Base-by-base conservation (phyloP, 1,139 yeast genomes). In the Hansenula lynferdii region DNA sequence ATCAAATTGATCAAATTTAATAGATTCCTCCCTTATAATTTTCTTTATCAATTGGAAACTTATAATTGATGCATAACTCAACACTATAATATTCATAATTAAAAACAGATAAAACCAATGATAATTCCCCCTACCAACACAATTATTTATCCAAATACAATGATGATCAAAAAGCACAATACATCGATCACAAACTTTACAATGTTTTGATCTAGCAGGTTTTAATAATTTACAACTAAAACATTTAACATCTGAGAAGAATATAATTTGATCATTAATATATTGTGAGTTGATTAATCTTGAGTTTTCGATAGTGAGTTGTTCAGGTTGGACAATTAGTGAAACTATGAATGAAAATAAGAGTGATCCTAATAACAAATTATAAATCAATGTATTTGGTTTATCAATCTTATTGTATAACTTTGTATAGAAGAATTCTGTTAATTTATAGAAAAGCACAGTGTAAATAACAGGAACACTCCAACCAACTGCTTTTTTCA, bases 81-180 rank as follows among this genome's bases (percentile, higher is more conserved):
- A 64, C 31, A 83, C 67, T 45, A 72, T 58, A 28, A 73, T 57
- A 45, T 85, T 82, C 26, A 79, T 64, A 1, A 70, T 27, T 33
- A 92, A 61, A 52, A 82, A 90, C 8, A 63, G 44, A 38, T 85
- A 51, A 54, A 92, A 92, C 72, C 80, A 85, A 32, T 74, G 65
- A 60, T 78, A 85, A 54, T 92, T 92, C 37, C 75, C 69, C 51
- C 72, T 72, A 0, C 97, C 97, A 24, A 92, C 75, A 60, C 97
- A 92, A 54, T 85, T 89, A 62, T 90, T 90, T 42, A 90, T 64
- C 96, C 97, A 92, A n/a, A 87, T 62, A 56, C 98, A 92, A 61
- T 92, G 97, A 57, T 92, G 98, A 57, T 92, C 98, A 50, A 73
- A 78, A 44, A 83, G 56, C 26, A 80, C 64, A 5, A 83, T 67